Percentiles rank a stretch among this genome's conserved stretches.
Conservation (phyloP, 2,329 filamentous ascomycete species). For the Cytospora paraplurivora region DNA sequence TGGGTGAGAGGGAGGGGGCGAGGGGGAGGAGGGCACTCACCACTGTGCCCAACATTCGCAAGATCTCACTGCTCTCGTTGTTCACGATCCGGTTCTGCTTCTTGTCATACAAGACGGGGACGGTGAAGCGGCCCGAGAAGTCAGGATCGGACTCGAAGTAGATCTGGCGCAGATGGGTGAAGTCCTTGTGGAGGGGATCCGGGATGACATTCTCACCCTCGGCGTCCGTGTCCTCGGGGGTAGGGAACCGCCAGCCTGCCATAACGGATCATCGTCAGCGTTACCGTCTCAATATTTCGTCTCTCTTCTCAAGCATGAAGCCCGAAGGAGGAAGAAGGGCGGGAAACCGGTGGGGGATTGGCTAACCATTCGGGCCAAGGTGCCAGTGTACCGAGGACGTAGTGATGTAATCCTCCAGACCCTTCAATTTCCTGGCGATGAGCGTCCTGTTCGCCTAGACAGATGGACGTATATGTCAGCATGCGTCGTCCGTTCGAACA, state of each 20-base stretch:
- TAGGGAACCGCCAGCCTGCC: conserved; percentile 81
- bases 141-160: conserved; percentile 75
- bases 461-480: background rate
- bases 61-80: conserved; percentile 92
- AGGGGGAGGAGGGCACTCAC: conserved; percentile 44
- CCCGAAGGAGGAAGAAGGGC: background rate
- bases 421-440: conserved; percentile 88
- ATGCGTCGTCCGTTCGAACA: background rate
- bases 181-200: conserved; percentile 68
- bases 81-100: conserved; percentile 75
- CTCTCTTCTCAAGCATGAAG: background rate
- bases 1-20: background rate
- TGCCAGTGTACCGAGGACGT: conserved; percentile 92
- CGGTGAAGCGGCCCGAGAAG: conserved; percentile 81
- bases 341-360: background rate
- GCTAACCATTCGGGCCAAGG: conserved; percentile 60
- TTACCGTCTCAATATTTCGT: background rate
- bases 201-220: conserved; percentile 66
- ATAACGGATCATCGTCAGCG: background rate
- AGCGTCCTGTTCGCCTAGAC: conserved; percentile 74
- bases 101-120: conserved; percentile 84
- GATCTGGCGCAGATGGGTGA: conserved; percentile 71
- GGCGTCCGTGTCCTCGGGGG: conserved; percentile 56
- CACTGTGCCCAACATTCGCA: conserved; percentile 82
- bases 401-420: conserved; percentile 80